Evolutionary conservation across 2,329 filamentous ascomycete genomes (phyloP).

Genomic region (Calcarisporium arbuscula): DNA sequence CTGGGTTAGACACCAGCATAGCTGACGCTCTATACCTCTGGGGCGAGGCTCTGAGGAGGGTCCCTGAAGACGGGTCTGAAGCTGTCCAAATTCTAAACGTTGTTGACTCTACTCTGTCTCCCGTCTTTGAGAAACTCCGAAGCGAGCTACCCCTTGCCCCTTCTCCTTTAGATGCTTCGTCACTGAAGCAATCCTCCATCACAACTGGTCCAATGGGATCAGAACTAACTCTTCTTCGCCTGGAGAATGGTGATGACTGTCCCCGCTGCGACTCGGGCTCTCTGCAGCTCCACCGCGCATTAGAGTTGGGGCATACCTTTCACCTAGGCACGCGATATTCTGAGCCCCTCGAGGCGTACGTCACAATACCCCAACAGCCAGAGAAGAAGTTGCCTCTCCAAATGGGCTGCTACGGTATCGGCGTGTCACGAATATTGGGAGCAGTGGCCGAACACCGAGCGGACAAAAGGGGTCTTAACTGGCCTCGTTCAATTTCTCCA

Average conservation of each 20-base stretch:
- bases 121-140: conserved; percentile 17
- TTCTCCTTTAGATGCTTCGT: conserved; percentile 4
- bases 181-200: conserved; percentile 13
- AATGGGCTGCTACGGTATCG: conserved; percentile 97
- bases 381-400: conserved; percentile 52
- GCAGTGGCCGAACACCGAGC: conserved; percentile 73
- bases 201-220: conserved; percentile 29
- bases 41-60: conserved; percentile 28
- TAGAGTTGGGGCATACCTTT: conserved; percentile 94
- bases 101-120: conserved; percentile 24
- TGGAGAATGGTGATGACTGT: conserved; percentile 64
- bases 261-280: conserved; percentile 59
- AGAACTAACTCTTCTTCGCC: conserved; percentile 55
- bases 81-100: conserved; percentile 24
- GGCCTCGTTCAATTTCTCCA: conserved; percentile 82
- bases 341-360: conserved; percentile 59
- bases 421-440: conserved; percentile 82
- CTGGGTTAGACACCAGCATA: conserved; percentile 66
- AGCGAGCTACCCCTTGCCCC: conserved; percentile 19
- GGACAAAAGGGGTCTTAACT: conserved; percentile 71
- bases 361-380: conserved; percentile 34
- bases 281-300: conserved; percentile 62
- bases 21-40: conserved; percentile 52
- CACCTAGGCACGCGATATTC: conserved; percentile 88
- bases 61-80: conserved; percentile 1